Evolutionary conservation across 2,329 filamentous ascomycete genomes (phyloP).

Genomic region (Aspergillus piperis): DNA sequence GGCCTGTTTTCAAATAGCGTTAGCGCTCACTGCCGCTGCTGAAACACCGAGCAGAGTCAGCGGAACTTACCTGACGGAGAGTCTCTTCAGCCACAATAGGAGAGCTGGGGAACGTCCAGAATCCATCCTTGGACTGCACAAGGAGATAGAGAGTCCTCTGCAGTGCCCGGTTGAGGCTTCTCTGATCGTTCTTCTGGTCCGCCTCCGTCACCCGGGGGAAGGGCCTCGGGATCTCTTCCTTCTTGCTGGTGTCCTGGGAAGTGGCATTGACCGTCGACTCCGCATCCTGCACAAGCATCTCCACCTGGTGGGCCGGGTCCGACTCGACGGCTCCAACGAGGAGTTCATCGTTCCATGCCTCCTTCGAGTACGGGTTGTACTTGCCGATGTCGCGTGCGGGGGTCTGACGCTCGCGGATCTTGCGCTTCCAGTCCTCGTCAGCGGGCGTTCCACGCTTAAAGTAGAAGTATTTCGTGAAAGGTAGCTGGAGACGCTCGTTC

Average conservation of each 20-base stretch:
- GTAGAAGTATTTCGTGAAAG: constrained; percentile 90
- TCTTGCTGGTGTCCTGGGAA: constrained; percentile 50
- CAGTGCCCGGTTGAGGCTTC: constrained; percentile 75
- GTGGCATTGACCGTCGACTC: constrained; percentile 52
- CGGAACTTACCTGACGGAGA: constrained; percentile 72
- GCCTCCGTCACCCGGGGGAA: constrained; percentile 73
- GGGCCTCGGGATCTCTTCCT: constrained; percentile 70
- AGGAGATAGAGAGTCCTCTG: constrained; percentile 85
- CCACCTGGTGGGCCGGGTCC: constrained; percentile 64
- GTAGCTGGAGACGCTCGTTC: constrained; percentile 85
- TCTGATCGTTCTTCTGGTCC: constrained; percentile 71
- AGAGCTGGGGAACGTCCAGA: constrained; percentile 82
- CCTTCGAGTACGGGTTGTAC: constrained; percentile 73
- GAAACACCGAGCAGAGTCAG: not conserved
- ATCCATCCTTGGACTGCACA: constrained; percentile 67
- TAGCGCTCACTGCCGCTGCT: not conserved
- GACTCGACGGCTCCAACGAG: constrained; percentile 71
- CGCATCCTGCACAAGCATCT: constrained; percentile 73
- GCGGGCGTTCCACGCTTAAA: constrained; percentile 86
- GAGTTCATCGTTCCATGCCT: constrained; percentile 90
- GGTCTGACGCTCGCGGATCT: constrained; percentile 73
- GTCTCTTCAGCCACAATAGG: constrained; percentile 70
- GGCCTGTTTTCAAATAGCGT: constrained; percentile 57
- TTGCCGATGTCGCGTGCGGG: constrained; percentile 81
- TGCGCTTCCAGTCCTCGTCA: constrained; percentile 87